Evolutionary conservation across 129 eudicot genomes (phyloP), one percentile per base, ranked within the genome.

Genomic region (Tagetes patula): DNA sequence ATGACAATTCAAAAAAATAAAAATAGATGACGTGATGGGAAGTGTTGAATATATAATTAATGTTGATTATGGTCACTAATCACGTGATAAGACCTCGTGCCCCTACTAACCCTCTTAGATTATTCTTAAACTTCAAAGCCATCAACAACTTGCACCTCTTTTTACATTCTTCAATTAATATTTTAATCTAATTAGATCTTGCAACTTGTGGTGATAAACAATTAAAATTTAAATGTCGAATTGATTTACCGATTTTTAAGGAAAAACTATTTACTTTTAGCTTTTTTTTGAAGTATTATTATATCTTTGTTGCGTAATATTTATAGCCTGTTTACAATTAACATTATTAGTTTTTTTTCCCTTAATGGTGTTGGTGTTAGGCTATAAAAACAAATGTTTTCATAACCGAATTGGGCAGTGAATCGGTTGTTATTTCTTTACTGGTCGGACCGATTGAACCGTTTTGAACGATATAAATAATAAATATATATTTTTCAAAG

Each of bases 11-110:
- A 7, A 70, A 53, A 38, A 7, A 53, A 36, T 12, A 38, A 20
- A 72, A 32, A 55, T 31, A 37, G n/a, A 58, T 55, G 54, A 56
- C 67, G 45, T 56, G 53, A 40, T 8, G 39, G 50, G 32, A 58
- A 65, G 71, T 74, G 71, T 42, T 62, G 63, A 52, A 62, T 20
- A 20, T 20, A 39, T 71, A 36, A 75, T 5, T 49, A 39, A 13
- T 36, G 52, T 38, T 69, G 81, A 69, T 37, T 41, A 68, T 45
- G 63, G 53, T 58, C 45, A 69, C 69, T 3, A 69, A 8, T 59
- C 81, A 77, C 75, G 70, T 77, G 81, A 43, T 64, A 75, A 75
- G 53, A 50, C 79, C 79, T 40, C 45, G 53, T 46, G 40, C 46
- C 59, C 58, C 52, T 76, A 68, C 59, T n/a, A 67, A 74, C 78